Evolutionary conservation across 169 alveolate genomes (phyloP).

Genomic region (Eimeria falciformis): DNA sequence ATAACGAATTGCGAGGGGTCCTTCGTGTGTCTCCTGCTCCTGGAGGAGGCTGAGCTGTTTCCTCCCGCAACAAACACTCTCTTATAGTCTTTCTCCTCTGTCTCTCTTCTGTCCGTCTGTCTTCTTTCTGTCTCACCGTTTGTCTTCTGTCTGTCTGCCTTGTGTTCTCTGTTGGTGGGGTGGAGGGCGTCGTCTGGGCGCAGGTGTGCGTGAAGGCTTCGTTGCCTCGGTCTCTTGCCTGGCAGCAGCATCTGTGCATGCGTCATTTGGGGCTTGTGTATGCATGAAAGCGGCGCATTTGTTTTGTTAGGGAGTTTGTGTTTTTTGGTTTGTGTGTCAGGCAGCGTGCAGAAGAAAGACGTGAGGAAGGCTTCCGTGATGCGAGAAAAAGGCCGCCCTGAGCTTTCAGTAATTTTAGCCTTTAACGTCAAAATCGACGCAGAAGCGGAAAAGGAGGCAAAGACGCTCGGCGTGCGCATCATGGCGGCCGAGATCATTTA

Average conservation of each 20-base stretch:
- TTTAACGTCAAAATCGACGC: constrained; percentile 96
- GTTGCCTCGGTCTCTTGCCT: no score
- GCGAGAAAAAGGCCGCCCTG: constrained; percentile 95
- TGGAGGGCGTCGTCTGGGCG: no score
- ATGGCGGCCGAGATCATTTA: constrained; percentile 98
- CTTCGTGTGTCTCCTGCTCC: no score
- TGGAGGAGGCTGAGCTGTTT: neutral
- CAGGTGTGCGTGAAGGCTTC: no score
- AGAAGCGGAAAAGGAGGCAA: constrained; percentile 98
- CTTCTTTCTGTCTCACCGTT: neutral
- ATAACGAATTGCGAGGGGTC: neutral
- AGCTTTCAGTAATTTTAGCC: constrained; percentile 97
- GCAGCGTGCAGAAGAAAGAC: constrained; percentile 99
- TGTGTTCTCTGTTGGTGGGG: no score
- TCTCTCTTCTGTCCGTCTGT: neutral
- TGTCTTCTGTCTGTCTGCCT: no score
- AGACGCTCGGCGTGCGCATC: constrained; percentile 95
- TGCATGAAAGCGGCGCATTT: no score
- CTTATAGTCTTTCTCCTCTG: neutral
- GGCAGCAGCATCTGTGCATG: no score
- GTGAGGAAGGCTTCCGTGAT: constrained; percentile 96
- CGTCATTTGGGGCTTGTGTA: no score
- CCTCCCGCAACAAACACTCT: neutral
- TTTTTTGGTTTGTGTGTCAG: constrained; percentile 90
- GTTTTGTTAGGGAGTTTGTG: neutral